Percentiles rank a stretch among this genome's conserved stretches.
Evolutionary conservation across 495 filamentous ascomycete species (phyloP).

Genomic region (Penicillium malachiteum): DNA sequence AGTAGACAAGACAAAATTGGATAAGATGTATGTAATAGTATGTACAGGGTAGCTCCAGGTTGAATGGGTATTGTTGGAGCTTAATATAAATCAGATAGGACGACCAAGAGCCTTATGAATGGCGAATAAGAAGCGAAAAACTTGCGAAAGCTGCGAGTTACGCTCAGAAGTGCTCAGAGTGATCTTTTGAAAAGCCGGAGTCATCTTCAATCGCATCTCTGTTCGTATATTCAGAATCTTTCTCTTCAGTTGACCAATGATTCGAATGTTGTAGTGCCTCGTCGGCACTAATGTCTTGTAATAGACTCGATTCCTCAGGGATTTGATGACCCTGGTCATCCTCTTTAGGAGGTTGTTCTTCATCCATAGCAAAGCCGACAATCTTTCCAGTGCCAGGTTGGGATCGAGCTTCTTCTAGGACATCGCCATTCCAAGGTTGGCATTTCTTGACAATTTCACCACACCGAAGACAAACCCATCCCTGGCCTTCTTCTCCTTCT

Average conservation of each 20-base stretch:
- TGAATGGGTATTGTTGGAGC: conserved; percentile 16
- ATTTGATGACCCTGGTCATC: neutral
- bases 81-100: neutral
- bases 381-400: conserved; percentile 56
- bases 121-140: neutral
- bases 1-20: neutral
- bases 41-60: conserved; percentile 13
- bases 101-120: neutral
- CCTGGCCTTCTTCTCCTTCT: conserved; percentile 91
- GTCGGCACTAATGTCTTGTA: conserved; percentile 33
- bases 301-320: conserved; percentile 21
- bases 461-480: conserved; percentile 92
- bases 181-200: conserved; percentile 1
- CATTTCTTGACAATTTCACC: conserved; percentile 84
- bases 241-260: conserved; percentile 39
- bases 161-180: neutral
- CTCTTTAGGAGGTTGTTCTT: conserved; percentile 7
- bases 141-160: neutral
- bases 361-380: conserved; percentile 68
- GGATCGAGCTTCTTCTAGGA: conserved; percentile 57
- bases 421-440: conserved; percentile 89
- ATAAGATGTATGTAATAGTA: conserved; percentile 1
- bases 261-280: conserved; percentile 37
- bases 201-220: conserved; percentile 6
- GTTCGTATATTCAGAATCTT: conserved; percentile 16